These are phyloP conservation scores for Mitragyna speciosa DNA, from an alignment of 257 asterid genomes.

Conservation along the genomic window DNA sequence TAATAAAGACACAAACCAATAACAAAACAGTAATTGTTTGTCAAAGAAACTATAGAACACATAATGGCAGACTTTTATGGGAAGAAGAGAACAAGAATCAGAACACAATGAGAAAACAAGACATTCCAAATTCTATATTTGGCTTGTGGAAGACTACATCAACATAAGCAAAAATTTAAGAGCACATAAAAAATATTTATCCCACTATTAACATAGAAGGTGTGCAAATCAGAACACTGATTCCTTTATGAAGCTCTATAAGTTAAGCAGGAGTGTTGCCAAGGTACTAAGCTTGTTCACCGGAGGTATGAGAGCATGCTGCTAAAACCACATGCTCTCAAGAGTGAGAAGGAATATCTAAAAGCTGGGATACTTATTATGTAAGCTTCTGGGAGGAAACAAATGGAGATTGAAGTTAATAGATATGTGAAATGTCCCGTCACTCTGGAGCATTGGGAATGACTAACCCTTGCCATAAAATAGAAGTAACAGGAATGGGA, in stretches of 20 bases:
- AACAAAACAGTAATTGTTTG: background rate
- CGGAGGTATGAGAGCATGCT: background rate
- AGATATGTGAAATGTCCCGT: too few species aligned
- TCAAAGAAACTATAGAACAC: background rate
- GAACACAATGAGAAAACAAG: background rate
- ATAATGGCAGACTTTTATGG: background rate
- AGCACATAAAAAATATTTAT: background rate
- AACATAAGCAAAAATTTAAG: background rate
- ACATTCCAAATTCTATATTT: background rate
- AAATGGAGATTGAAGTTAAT: too few species aligned
- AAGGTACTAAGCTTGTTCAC: background rate
- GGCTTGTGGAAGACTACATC: background rate
- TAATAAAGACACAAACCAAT: constrained; percentile 8
- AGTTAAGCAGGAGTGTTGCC: background rate
- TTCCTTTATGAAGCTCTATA: background rate
- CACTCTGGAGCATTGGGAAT: too few species aligned
- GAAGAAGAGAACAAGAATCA: background rate
- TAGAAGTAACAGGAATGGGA: too few species aligned
- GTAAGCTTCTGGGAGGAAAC: too few species aligned
- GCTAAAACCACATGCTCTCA: background rate
- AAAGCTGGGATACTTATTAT: too few species aligned
- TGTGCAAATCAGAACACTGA: background rate
- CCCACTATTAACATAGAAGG: background rate
- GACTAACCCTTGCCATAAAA: too few species aligned
- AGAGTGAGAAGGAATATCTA: background rate